phyloP scores from a whole-genome alignment of 2,329 filamentous ascomycete genomes.

The Didymella sp. region DNA sequence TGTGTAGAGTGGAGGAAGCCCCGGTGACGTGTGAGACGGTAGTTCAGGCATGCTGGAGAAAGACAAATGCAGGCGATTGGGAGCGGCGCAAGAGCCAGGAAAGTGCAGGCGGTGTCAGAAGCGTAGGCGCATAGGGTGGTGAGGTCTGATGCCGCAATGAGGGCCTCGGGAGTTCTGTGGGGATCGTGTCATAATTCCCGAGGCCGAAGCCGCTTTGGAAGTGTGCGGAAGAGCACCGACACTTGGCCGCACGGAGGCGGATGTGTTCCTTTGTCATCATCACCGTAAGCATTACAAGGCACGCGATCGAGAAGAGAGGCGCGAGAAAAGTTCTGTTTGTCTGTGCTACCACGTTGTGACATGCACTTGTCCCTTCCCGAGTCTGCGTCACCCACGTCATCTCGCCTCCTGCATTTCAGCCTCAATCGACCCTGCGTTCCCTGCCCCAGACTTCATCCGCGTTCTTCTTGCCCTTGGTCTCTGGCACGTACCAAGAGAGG shows the following conservation, averaged over 20 bases:
- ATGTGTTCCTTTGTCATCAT: constrained; percentile 19
- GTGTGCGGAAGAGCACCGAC: constrained; percentile 33
- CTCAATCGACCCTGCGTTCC: constrained; percentile 49
- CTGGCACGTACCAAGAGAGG: constrained; percentile 77
- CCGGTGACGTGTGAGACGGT: constrained; percentile 62
- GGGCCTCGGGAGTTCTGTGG: constrained; percentile 12
- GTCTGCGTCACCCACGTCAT: constrained; percentile 9
- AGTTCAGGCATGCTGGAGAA: constrained; percentile 58
- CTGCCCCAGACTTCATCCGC: constrained; percentile 92
- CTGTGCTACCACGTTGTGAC: constrained; percentile 1
- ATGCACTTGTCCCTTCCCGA: constrained; percentile 4
- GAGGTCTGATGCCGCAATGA: constrained; percentile 15
- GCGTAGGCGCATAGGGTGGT: constrained; percentile 2
- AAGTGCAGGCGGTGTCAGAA: constrained; percentile 5
- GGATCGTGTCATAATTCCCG: constrained; percentile 16
- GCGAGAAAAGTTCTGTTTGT: neutral
- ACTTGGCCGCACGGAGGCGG: constrained; percentile 11
- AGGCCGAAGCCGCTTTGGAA: constrained; percentile 31
- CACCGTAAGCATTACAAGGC: constrained; percentile 35
- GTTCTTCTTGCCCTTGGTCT: constrained; percentile 84
- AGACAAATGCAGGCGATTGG: constrained; percentile 10
- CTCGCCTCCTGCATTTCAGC: neutral
- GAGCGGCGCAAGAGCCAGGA: constrained; percentile 12
- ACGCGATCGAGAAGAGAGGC: constrained; percentile 1
- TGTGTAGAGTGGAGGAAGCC: constrained; percentile 60